These are phyloP conservation scores for Gynochthodes officinalis DNA, from an alignment of 257 asterid genomes.

Conservation along the genomic window DNA sequence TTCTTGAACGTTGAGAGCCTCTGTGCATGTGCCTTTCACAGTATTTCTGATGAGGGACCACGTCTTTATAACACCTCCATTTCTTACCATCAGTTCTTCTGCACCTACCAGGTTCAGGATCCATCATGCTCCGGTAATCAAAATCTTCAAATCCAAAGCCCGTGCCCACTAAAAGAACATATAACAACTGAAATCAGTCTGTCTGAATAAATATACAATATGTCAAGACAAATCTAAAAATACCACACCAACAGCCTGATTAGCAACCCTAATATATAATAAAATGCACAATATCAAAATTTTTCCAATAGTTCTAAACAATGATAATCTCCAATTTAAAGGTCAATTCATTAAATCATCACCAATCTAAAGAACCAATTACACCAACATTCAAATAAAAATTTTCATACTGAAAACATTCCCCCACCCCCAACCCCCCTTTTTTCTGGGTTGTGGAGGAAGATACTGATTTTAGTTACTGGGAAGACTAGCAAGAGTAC, in stretches of 20 bases:
- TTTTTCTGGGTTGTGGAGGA: background rate
- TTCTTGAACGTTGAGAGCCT: slow-evolving; percentile 75
- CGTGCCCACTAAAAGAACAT: slow-evolving; percentile 12
- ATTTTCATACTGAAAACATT: background rate
- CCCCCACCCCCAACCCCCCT: no score
- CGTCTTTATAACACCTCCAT: slow-evolving; percentile 69
- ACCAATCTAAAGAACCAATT: background rate
- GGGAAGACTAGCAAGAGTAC: background rate
- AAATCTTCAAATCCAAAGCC: slow-evolving; percentile 23
- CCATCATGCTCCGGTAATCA: slow-evolving; percentile 38
- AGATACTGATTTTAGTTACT: background rate
- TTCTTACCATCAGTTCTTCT: slow-evolving; percentile 74
- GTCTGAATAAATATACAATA: background rate
- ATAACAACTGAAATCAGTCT: background rate
- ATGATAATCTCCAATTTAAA: background rate
- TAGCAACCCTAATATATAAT: background rate
- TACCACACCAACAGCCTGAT: background rate
- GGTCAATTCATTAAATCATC: background rate
- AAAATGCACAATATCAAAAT: background rate
- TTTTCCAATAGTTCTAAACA: background rate
- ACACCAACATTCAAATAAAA: background rate
- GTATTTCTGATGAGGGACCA: slow-evolving; percentile 48
- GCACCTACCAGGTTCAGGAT: slow-evolving; percentile 69
- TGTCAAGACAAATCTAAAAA: background rate
- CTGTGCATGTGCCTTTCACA: slow-evolving; percentile 70